phyloP scores from a whole-genome alignment of 805 yeast genomes.

The Teunomyces kruisii region DNA sequence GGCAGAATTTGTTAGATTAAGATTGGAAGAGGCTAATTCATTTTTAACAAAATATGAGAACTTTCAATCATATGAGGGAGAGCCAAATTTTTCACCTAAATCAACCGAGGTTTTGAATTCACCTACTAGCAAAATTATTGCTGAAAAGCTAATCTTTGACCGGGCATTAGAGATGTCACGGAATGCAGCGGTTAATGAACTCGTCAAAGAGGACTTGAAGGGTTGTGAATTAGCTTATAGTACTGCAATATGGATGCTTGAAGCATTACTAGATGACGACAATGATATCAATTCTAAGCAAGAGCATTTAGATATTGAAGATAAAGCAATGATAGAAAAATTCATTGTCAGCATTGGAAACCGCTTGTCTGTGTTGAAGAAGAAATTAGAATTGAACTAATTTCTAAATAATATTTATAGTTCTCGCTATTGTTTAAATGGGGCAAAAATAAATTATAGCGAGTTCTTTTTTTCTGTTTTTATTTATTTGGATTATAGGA shows the following conservation, averaged over 20 bases:
- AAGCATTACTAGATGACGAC: slow-evolving; percentile 67
- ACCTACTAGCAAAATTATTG: slow-evolving; percentile 41
- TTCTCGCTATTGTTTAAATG: not conserved
- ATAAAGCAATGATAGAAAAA: slow-evolving; percentile 70
- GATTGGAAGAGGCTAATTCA: slow-evolving; percentile 47
- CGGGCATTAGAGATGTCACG: slow-evolving; percentile 92
- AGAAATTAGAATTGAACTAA: slow-evolving; percentile 41
- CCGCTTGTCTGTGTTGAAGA: slow-evolving; percentile 68
- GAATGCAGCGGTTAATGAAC: slow-evolving; percentile 86
- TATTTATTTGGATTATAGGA: not conserved
- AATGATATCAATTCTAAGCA: slow-evolving; percentile 17
- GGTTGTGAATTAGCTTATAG: slow-evolving; percentile 89
- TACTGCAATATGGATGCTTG: slow-evolving; percentile 94
- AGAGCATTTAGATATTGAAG: slow-evolving; percentile 65
- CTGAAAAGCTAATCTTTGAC: slow-evolving; percentile 87
- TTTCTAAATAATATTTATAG: too few relatives aligned
- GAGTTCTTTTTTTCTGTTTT: not conserved
- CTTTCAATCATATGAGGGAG: not conserved
- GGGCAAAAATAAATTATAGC: not conserved
- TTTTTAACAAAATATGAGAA: slow-evolving; percentile 4
- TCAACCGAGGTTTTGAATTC: slow-evolving; percentile 5
- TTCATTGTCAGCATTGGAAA: slow-evolving; percentile 82
- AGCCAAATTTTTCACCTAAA: not conserved
- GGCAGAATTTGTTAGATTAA: slow-evolving; percentile 74
- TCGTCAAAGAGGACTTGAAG: slow-evolving; percentile 65